Evolutionary conservation across 805 yeast genomes (phyloP), one percentile per base, ranked within the genome.

Genomic region (Pichia nakasei): DNA sequence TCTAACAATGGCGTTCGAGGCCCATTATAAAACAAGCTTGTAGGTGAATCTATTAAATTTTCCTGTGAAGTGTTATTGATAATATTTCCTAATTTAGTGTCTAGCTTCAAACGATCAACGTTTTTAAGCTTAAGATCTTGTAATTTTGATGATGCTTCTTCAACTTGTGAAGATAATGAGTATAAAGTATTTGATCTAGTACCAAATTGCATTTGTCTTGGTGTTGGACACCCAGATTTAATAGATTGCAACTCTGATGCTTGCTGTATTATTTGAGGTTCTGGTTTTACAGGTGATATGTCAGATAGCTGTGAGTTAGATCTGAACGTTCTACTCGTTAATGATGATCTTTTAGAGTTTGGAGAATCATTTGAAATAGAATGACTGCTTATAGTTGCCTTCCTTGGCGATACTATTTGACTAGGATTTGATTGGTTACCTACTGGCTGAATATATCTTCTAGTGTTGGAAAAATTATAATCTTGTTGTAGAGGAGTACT

Each of bases 241-340:
- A 13, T 26, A 7, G 22, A 29, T 22, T 36, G 37, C 6, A 22
- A 34, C 4, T 17, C 38, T 9, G 39, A 27, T 5, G 31, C 24
- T 35, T 41, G 43, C 15, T 43, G 46, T 11, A 38, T 37, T 11
- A 41, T n/a, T 29, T 35, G 43, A 4, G 27, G 17, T 34, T 45
- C 26, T 38, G 43, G 12, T 41, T 57, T 57, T 22, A 49, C 38
- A 12, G 59, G 59, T 19, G 61, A 57, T 3, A 29, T 35, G 11
- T 58, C 59, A 2, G 60, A 54, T n/a, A 51, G 42, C 39, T 52
- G 57, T 9, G 60, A 53, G 42, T 56, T 56, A 7, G 64, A 60
- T 35, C 66, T 48, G 45, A 62, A 62, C 4, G 64, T 61, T 45
- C 66, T 47, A 33, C 54, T 57, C 18, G 61, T 51, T 62, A 62